Evolutionary conservation across 805 yeast species (phyloP), one percentile per base, ranked within the genome.

Genomic region (Saturnispora diversa): DNA sequence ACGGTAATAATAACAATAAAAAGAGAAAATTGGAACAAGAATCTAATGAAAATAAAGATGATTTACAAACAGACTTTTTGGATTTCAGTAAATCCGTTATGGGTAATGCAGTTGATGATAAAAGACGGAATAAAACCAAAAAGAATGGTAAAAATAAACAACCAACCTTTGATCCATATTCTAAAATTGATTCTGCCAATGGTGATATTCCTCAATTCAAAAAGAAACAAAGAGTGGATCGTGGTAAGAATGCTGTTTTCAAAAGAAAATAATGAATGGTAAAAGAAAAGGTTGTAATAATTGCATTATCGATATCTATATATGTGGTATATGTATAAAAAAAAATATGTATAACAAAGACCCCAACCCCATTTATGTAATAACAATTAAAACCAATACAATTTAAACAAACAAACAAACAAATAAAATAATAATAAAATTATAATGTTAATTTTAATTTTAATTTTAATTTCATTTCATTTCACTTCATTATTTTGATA

Each of bases 161-260:
- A 50, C 59, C 63, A 40, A 52, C 69, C 7, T 80, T 74, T 47
- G 80, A 80, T 58, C 86, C 87, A 4, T 80, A 77, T 47, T 56
- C 68, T 15, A 65, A 46, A 26, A 48, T 50, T 17, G 51, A 48
- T 16, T 36, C 41, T 12, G 42, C 41, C 3, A 48, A 50, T 27
- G 39, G 45, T 19, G 51, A 47, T 16, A 38, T 54, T 13, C 54
- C 55, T 9, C 50, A 47, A 30, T 29, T 51, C 11, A 60, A 55
- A 47, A 58, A 55, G 46, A 52, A 51, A 43, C 47, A 51, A 39
- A 49, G 48, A 8, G 46, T 44, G 15, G 59, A 52, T 24, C 46
- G 52, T 22, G 58, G 56, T 31, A 59, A 51, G 35, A 53, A 53
- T 32, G 47, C 49, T 3, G 55, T 55, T 24, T 64, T 55, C 40